Evolutionary conservation across 1,284 basidiomycete genomes (phyloP), one percentile per base, ranked within the genome.

Genomic region (Leccinum variabile): DNA sequence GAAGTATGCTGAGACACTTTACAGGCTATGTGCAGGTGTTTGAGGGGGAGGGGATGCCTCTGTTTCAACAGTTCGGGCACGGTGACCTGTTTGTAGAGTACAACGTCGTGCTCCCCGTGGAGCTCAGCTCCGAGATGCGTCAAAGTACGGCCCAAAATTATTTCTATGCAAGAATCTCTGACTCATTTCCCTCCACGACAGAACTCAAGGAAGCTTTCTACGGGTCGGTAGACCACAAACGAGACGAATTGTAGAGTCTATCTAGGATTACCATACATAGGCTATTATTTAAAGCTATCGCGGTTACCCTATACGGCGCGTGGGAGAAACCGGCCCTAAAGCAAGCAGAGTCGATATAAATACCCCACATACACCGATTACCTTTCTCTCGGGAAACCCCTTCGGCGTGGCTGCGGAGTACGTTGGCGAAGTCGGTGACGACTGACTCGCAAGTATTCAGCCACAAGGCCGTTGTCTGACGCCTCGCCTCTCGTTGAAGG

Each of bases 31-130:
- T 97, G 6, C 91, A 97, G 74, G 86, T 84, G 11, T 83, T 98
- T 56, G 84, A 89, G 67, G 92, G 85, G 41, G 93, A 98, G 74
- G 95, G 95, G 2, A 94, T 97, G 94, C 94, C 94, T 3, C 72
- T 88, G 30, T 91, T 85, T 69, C 83, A 85, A 64, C 77, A 79
- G 37, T 78, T 82, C 10, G 79, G 80, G 3, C 83, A 89, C 66
- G 96, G 96, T 32, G 89, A 96, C 75, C 80, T 98, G 60, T 98
- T 87, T 72, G 84, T 98, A 57, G 94, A 97, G 75, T 98, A 96
- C 78, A 91, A 84, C 58, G 92, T 98, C 56, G 88, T 97, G 25
- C 76, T 98, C 59, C 96, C 95, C 0, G 79, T 83, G 52, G 82
- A 87, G 56, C 77, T 98, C 25, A 82, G 87, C 46, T 71, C 83